phyloP scores from a whole-genome alignment of 1,284 basidiomycete species.

The Apiotrichum domesticum region DNA sequence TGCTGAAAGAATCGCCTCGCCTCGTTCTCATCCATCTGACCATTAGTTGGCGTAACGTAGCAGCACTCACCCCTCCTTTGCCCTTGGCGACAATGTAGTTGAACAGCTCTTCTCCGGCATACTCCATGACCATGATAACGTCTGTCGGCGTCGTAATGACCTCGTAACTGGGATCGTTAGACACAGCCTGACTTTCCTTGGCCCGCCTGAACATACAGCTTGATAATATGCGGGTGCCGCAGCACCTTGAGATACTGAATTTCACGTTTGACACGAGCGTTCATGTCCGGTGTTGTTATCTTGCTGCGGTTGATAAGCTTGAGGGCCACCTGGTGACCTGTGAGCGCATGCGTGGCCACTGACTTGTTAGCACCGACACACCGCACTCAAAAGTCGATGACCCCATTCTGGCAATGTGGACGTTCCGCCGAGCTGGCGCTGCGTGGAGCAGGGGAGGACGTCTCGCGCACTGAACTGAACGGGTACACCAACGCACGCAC shows the following conservation, averaged over 20 bases:
- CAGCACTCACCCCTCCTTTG: constrained; percentile 42
- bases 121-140: constrained; percentile 94
- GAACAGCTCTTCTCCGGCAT: constrained; percentile 86
- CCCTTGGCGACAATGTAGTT: constrained; percentile 90
- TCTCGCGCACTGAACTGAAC: no score
- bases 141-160: constrained; percentile 88
- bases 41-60: not conserved
- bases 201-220: constrained; percentile 59
- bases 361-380: constrained; percentile 4
- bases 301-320: constrained; percentile 95
- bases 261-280: constrained; percentile 85
- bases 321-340: constrained; percentile 93
- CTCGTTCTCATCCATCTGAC: constrained; percentile 73
- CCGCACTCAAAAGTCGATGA: not conserved
- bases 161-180: constrained; percentile 63
- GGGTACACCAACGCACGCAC: constrained; percentile 52
- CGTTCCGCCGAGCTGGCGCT: no score
- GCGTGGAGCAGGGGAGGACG: no score
- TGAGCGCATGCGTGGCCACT: constrained; percentile 93
- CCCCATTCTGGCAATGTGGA: no score
- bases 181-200: no score
- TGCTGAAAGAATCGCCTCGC: constrained; percentile 92
- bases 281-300: constrained; percentile 85
- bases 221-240: constrained; percentile 90
- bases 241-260: constrained; percentile 91